A percentile compares a stretch with the other conserved stretches of the same genome.
These are phyloP conservation scores for Cryptococcus wingfieldii DNA, from an alignment of 1,284 basidiomycete species.

Conservation along the genomic window DNA sequence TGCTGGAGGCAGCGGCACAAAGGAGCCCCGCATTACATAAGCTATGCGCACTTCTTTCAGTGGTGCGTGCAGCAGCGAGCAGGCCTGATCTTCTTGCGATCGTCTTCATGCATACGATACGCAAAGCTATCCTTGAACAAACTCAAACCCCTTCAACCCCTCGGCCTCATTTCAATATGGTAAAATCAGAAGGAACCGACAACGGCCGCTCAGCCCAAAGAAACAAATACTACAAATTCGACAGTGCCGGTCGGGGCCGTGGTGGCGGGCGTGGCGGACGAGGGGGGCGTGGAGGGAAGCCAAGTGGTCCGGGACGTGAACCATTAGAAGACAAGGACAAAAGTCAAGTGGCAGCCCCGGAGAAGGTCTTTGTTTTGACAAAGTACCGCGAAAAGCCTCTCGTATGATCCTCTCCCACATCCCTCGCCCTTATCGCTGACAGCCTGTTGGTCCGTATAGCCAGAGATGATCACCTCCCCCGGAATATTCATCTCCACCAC, in stretches of 20 bases:
- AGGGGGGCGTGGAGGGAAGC: slow-evolving; percentile 5
- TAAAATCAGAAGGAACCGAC: slow-evolving; percentile 3
- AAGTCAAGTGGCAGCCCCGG: too few species aligned
- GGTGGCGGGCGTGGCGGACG: slow-evolving; percentile 6
- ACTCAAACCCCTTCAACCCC: too few species aligned
- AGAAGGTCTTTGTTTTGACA: slow-evolving; percentile 18
- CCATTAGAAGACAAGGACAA: too few species aligned
- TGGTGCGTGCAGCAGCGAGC: too few species aligned
- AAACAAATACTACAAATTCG: slow-evolving; percentile 27
- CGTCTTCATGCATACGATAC: too few species aligned
- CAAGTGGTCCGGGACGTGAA: neutral
- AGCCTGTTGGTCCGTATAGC: slow-evolving; percentile 11
- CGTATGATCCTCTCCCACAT: slow-evolving; percentile 12
- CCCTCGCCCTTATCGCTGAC: neutral
- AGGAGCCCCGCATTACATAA: too few species aligned
- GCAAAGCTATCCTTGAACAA: too few species aligned
- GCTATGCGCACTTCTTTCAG: too few species aligned
- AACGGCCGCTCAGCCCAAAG: slow-evolving; percentile 14
- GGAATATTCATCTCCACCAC: slow-evolving; percentile 39
- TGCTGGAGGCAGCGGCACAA: too few species aligned
- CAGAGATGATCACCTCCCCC: slow-evolving; percentile 28
- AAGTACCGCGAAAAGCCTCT: slow-evolving; percentile 24
- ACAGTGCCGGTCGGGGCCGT: slow-evolving; percentile 14
- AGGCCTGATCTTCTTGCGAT: too few species aligned
- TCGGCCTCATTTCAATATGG: slow-evolving; percentile 3